Evolutionary conservation across 306 rosid genomes (phyloP).

Genomic region (Castanea mollissima): DNA sequence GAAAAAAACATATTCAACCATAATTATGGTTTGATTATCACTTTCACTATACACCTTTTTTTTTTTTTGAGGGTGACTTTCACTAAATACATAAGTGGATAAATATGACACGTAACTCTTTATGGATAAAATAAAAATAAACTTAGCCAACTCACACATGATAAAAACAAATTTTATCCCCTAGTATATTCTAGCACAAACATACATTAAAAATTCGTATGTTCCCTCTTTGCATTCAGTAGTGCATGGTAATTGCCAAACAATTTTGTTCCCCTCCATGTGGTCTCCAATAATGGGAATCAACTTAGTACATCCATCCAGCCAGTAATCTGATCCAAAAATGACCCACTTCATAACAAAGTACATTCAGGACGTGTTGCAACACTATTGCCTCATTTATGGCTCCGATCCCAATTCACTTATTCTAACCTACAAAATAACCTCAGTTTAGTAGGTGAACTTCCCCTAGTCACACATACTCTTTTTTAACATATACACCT

Average conservation of each 20-base stretch:
- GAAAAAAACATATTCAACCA: no score
- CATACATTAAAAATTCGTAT: not conserved
- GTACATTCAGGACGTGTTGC: conserved; percentile 35
- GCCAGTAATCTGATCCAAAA: conserved; percentile 17
- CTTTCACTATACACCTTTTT: no score
- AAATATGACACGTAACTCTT: no score
- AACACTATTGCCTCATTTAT: conserved; percentile 26
- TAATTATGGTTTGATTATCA: no score
- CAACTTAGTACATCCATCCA: conserved; percentile 3
- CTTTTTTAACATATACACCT: not conserved
- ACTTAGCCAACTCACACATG: conserved; percentile 5
- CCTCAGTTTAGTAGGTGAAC: conserved; percentile 22
- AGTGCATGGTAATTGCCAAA: conserved; percentile 13
- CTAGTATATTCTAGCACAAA: not conserved
- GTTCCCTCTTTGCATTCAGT: not conserved
- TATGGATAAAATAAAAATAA: not conserved
- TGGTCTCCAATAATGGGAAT: conserved; percentile 48
- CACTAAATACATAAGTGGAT: no score
- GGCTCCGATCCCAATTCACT: conserved; percentile 47
- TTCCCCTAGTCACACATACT: conserved; percentile 15
- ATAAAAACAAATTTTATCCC: conserved; percentile 17
- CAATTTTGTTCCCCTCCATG: conserved; percentile 33
- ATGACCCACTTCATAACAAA: conserved; percentile 25
- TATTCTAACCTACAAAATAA: conserved; percentile 18
- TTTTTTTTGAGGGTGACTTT: no score